Base-by-base conservation (phyloP, 108 stramenopile genomes). In the Cylindrotheca closterium region DNA sequence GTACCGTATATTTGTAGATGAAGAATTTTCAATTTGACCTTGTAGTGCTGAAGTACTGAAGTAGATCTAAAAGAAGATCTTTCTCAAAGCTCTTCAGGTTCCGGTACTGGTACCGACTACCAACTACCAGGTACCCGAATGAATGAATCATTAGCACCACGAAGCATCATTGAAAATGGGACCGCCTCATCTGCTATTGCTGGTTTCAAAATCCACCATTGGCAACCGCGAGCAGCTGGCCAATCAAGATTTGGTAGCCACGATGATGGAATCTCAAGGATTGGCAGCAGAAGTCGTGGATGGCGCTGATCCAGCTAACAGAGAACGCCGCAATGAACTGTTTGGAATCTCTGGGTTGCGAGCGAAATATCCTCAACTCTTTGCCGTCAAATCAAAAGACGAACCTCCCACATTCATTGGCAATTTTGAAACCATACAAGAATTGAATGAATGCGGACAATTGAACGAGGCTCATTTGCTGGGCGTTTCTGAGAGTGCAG, bases 311-410 rank as follows among this genome's bases (percentile, higher is more conserved):
- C 68, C 78, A 1, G 50, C 31, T 51, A 63, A 53, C 52, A 74
- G 46, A 3, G 65, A 77, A 17, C 57, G 55, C 10, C 67, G 86
- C 21, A 73, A 82, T 60, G 57, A 71, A 56, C 59, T 87, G 21
- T 85, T 84, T 65, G 67, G 47, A 5, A 74, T 85, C 19, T 78
- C 76, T 58, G 84, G 84, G 0, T 21, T 70, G 12, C 50, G 84
- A 1, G 87, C 71, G n/a, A 67, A 83, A 42, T 88, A 81, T 66
- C 87, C 87, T 0, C 87, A 88, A 49, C 83, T 88, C 52, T 88
- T 88, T 74, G 63, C 77, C 33, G 47, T 51, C 52, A 55, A 27
- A 77, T 73, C 19, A 65, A 68, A 7, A 28, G n/a, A n/a, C n/a
- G 47, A 58, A 19, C 31, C 17, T 21, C 59, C 53, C 1, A 29